Evolutionary conservation across 2,329 filamentous ascomycete species (phyloP).

Genomic region (Epichloe glyceriae): DNA sequence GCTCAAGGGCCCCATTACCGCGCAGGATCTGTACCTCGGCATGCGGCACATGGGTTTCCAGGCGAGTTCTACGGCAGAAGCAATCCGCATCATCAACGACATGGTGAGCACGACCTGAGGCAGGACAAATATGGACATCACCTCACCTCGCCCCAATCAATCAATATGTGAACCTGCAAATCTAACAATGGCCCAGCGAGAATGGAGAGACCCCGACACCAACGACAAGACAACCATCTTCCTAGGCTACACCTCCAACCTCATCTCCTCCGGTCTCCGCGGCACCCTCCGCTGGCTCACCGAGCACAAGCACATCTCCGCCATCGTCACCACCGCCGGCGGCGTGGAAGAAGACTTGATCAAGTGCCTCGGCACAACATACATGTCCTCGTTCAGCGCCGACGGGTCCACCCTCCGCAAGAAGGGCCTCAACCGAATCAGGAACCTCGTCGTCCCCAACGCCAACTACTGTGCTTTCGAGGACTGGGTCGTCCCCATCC

Average conservation of each 20-base stretch:
- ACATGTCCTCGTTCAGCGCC: conserved; percentile 75
- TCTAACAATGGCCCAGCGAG: conserved; percentile 35
- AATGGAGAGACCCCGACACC: conserved; percentile 70
- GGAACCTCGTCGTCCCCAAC: conserved; percentile 91
- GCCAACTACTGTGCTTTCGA: conserved; percentile 93
- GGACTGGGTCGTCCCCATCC: conserved; percentile 90
- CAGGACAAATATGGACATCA: no score
- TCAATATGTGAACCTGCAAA: not conserved
- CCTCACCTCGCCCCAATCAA: no score
- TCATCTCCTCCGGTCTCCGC: conserved; percentile 89
- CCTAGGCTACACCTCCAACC: conserved; percentile 91
- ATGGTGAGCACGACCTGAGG: conserved; percentile 51
- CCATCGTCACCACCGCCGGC: conserved; percentile 88
- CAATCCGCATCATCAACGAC: conserved; percentile 81
- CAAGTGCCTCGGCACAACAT: conserved; percentile 92
- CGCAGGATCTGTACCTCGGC: conserved; percentile 66
- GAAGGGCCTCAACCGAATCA: conserved; percentile 87
- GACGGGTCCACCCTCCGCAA: conserved; percentile 64
- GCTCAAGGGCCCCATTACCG: conserved; percentile 65
- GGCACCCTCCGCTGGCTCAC: conserved; percentile 88
- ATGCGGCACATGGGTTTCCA: conserved; percentile 78
- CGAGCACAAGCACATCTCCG: conserved; percentile 82
- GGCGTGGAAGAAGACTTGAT: conserved; percentile 97
- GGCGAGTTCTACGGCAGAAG: conserved; percentile 64
- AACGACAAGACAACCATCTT: conserved; percentile 81